Evolutionary conservation across 139 green algal species (phyloP).

Genomic region (Auxenochlorella protothecoides): DNA sequence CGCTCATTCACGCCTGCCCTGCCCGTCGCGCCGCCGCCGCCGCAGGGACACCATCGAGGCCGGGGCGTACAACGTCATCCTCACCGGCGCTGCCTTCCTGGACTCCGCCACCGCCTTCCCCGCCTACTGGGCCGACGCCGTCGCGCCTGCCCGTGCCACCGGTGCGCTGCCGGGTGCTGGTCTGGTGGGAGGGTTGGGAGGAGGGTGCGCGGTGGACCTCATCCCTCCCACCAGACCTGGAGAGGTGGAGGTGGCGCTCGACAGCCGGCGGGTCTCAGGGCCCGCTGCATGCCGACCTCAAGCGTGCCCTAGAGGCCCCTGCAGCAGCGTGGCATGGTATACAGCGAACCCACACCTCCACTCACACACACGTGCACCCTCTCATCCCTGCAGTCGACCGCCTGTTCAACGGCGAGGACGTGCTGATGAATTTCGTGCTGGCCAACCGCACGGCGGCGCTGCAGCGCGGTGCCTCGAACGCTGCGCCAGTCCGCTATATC

Average conservation of each 20-base stretch:
- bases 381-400: conserved; percentile 18
- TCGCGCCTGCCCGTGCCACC: background rate
- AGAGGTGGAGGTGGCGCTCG: too few relatives aligned
- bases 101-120: conserved; percentile 20
- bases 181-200: conserved; percentile 7
- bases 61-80: conserved; percentile 31
- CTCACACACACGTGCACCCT: background rate
- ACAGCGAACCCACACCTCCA: background rate
- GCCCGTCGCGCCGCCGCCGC: too few relatives aligned
- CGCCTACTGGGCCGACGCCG: conserved; percentile 20
- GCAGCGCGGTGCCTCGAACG: too few relatives aligned
- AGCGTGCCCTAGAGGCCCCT: too few relatives aligned
- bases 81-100: conserved; percentile 39
- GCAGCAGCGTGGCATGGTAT: too few relatives aligned
- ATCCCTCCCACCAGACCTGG: background rate
- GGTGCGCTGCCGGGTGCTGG: background rate
- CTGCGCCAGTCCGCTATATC: too few relatives aligned
- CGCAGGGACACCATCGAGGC: conserved; percentile 13
- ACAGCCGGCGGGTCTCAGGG: too few relatives aligned
- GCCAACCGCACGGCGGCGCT: conserved; percentile 5
- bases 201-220: background rate
- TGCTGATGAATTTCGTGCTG: conserved; percentile 45
- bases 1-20: background rate
- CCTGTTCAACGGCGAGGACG: conserved; percentile 42
- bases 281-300: too few relatives aligned